Evolutionary conservation across 495 filamentous ascomycete genomes (phyloP), one percentile per base, ranked within the genome.

Genomic region (Penicillium paradoxum): DNA sequence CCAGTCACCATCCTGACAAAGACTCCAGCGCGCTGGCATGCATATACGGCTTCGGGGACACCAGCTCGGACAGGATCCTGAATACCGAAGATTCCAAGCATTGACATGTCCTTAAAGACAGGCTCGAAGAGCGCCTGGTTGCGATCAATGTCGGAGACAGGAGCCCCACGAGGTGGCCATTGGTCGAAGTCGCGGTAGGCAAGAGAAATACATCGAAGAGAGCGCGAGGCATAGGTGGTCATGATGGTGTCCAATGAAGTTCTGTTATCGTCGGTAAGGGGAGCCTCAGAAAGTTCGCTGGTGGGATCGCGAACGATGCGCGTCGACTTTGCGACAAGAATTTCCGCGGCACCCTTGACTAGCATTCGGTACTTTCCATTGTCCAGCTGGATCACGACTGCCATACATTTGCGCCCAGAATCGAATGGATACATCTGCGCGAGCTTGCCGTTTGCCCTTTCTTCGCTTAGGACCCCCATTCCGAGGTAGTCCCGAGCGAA

Each of bases 1-100:
- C 90, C 90, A 22, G 90, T 96, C 14, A 96, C 90, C 90, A 96
- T 95, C 32, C 88, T 83, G 13, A 93, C 89, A 57, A 83, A 84
- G 39, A 96, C 88, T 57, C 90, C 90, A 29, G 90, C 90, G 21
- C 79, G 71, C 56, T 89, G 83, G 46, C 87, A 90, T 46, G 82
- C 76, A 18, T 73, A 67, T n/a, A 96, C 89, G 6, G 90, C 86
- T 25, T 91, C 84, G 10, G 78, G 72, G 14, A 93, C 90, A 55
- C 89, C 90, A 6, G 71, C 68, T 45, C 90, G 88, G 24, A 95
- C 79, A 15, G 90, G 90, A 70, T 95, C 90, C 69, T 91, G 89
- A 54, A 95, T 93, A 59, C 90, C 90, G 45, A 93, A 87, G 57
- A 95, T 70, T 14, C 88, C 85, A 44, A 92, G 58, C 40, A 93